Percentiles rank a stretch among this genome's conserved stretches.
phyloP scores from a whole-genome alignment of 2,329 filamentous ascomycete species.

The Penicillium paneum region DNA sequence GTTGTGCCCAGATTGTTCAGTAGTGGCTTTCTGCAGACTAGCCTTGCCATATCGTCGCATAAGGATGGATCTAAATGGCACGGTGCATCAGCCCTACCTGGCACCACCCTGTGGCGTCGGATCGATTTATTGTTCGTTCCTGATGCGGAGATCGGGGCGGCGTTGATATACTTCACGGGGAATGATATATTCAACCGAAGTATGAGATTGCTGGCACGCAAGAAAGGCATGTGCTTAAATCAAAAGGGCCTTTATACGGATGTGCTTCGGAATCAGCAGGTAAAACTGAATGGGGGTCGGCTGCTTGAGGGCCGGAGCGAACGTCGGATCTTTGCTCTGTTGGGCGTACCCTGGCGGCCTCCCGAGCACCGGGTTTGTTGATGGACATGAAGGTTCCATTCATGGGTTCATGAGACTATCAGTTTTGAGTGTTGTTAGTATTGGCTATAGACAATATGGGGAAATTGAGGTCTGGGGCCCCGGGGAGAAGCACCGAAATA shows the following conservation, averaged over 20 bases:
- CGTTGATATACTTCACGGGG: constrained; percentile 91
- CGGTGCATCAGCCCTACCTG: constrained; percentile 72
- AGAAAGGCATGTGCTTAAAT: constrained; percentile 79
- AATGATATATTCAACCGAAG: constrained; percentile 94
- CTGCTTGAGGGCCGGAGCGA: constrained; percentile 73
- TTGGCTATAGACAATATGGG: not conserved
- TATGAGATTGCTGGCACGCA: constrained; percentile 72
- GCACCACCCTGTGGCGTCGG: constrained; percentile 64
- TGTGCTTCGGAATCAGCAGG: constrained; percentile 58
- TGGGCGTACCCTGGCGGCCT: constrained; percentile 81
- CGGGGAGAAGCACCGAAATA: not conserved
- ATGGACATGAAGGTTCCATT: constrained; percentile 16
- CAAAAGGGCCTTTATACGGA: constrained; percentile 75
- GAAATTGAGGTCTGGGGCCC: not conserved
- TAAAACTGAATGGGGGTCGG: constrained; percentile 64
- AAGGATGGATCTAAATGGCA: constrained; percentile 77
- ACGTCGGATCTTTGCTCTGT: constrained; percentile 72
- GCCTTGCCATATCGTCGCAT: constrained; percentile 59
- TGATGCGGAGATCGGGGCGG: constrained; percentile 73
- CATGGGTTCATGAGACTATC: not conserved
- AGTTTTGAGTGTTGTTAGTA: not conserved
- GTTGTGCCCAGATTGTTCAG: constrained; percentile 62
- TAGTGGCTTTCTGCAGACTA: constrained; percentile 65
- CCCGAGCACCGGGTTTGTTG: constrained; percentile 73
- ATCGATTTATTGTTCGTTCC: constrained; percentile 85